Base-by-base conservation (phyloP, 768 basidiomycete genomes). In the Leccinum rimulosum region DNA sequence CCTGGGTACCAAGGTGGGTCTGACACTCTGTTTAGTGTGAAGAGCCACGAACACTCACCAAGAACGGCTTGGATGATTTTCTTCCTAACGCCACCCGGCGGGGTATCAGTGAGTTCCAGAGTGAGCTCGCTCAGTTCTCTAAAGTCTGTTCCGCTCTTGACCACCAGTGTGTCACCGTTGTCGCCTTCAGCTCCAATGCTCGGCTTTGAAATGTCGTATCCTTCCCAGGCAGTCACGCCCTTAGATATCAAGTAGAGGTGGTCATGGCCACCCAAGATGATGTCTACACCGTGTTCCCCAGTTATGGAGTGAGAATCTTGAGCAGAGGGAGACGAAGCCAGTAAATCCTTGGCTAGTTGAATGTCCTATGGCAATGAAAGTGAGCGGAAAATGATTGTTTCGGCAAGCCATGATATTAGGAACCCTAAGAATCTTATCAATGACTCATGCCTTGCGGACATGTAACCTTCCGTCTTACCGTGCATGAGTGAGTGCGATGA, bases 111-210 rank as follows among this genome's bases (percentile, higher is more conserved):
- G 14, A 95, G 75, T 57, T 85, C 84, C 19, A 96, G 73, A 0
- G 73, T 77, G 48, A 94, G 75, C 60, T 91, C 89, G 56, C 90
- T 92, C 35, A 95, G 76, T 63, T 95, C 93, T 38, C 89, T 83
- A 69, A 96, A 96, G 73, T 96, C 93, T 2, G 87, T 89, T 7
- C 93, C 93, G 66, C 91, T 93, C 74, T 95, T 95, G 61, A 94
- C 76, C 19, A 89, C 78, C n/a, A 92, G 76, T 31, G 89, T 77
- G 51, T 89, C 84, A 4, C 89, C 89, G 2, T 82, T 66, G 63
- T 92, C 91, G n/a, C 75, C 77, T 65, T 92, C 89, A 5, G 85
- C 84, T 28, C 89, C 93, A 14, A 88, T 79, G 30, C 82, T 79
- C 4, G 76, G 69, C 47, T 79, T 64, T 4, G 70, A 73, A 19